phyloP scores from a whole-genome alignment of 2,329 filamentous ascomycete genomes.

The Sporothrix brunneoviolacea region DNA sequence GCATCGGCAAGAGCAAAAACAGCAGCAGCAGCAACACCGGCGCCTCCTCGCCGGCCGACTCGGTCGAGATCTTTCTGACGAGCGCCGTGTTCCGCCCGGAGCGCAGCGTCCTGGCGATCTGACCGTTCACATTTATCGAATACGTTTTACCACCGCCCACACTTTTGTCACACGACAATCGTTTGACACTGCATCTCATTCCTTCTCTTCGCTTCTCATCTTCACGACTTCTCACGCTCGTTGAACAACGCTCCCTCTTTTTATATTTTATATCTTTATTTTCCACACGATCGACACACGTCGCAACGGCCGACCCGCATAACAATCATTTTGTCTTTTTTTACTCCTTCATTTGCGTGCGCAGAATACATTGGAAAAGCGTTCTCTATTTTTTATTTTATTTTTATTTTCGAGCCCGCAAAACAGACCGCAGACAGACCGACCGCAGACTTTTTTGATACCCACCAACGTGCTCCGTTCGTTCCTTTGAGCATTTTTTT shows the following conservation, averaged over 20 bases:
- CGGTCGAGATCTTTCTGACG: constrained; percentile 38
- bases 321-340: neutral
- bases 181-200: too few species aligned
- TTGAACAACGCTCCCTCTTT: neutral
- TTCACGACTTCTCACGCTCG: constrained; percentile 6
- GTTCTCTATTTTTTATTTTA: neutral
- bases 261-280: neutral
- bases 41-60: constrained; percentile 8
- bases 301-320: constrained; percentile 12
- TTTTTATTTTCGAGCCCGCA: neutral
- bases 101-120: constrained; percentile 14
- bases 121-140: neutral
- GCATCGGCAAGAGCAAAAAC: constrained; percentile 11
- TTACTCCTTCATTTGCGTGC: neutral
- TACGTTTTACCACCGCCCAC: too few species aligned
- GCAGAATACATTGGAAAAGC: neutral
- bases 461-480: neutral
- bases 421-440: too few species aligned
- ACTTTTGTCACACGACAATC: too few species aligned
- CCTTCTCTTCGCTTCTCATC: neutral
- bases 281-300: too few species aligned
- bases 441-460: too few species aligned
- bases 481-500: neutral
- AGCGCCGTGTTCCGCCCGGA: constrained; percentile 43
- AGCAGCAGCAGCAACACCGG: constrained; percentile 16